Base-by-base conservation (phyloP, 2,329 filamentous ascomycete genomes). In the Ascochyta rabiei region DNA sequence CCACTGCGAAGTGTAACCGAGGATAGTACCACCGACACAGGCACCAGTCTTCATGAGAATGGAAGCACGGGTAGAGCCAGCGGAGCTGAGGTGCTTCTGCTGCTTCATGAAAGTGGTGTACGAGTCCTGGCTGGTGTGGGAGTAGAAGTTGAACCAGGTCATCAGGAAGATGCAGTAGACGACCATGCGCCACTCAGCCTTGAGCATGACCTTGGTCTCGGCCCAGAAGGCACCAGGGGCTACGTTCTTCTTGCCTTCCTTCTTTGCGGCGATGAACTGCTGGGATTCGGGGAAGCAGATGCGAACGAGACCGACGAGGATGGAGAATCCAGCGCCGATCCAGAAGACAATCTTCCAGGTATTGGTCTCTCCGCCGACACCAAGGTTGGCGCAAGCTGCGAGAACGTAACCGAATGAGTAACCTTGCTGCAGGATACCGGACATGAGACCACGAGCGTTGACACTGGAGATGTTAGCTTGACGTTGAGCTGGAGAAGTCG, bases 41-140 rank as follows among this genome's bases (percentile, higher is more conserved):
- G 89, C 89, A 23, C 90, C 89, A 1, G 83, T 86, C 76, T 92
- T 92, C 86, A 91, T 91, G 54, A 93, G 75, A 62, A 93, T 92
- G n/a, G 85, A 88, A 15, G 89, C 89, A n/a, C 88, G 85, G 7
- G 83, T 88, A 4, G 89, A 87, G 0, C 80, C 81, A 1, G 78
- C 69, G 65, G 90, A 88, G 49, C 80, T 67, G 54, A 93, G 80
- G 59, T 86, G 85, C 75, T 93, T 92, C 64, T 90, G 82, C 4
- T 82, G 82, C 34, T 88, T 80, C 87, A 93, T 89, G 71, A 92
- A 91, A 3, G 89, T 92, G 0, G 89, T 91, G 77, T 92, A 93
- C 43, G 84, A 88, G 76, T 93, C 90, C 72, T 93, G 89, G 21
- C 86, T 88, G 1, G 89, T 90, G 78, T 93, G 90, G 45, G 87